Evolutionary conservation across 108 stramenopile species (phyloP).

Genomic region (Fragilariopsis cylindrus): DNA sequence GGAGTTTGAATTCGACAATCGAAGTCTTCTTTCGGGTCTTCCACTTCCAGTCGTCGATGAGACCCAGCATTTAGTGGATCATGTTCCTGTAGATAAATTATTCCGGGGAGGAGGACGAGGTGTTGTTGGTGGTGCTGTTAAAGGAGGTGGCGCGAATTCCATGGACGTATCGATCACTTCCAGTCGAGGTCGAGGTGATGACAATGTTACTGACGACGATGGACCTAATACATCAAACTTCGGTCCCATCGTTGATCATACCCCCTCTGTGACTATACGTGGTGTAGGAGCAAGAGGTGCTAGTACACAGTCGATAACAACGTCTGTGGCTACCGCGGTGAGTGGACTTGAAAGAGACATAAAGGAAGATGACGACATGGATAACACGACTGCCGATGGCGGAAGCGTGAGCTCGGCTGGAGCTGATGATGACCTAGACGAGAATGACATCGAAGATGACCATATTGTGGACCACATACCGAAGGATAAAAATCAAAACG

Average conservation of each 20-base stretch:
- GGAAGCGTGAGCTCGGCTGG: not conserved
- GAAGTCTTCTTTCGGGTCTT: slow-evolving; percentile 20
- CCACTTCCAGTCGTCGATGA: slow-evolving; percentile 26
- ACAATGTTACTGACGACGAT: slow-evolving; percentile 35
- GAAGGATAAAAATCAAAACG: not conserved
- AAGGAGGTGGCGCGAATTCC: not conserved
- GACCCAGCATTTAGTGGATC: slow-evolving; percentile 27
- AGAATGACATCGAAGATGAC: slow-evolving; percentile 15
- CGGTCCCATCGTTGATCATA: slow-evolving; percentile 47
- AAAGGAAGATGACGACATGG: slow-evolving; percentile 30
- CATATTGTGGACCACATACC: slow-evolving; percentile 35
- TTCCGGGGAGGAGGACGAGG: not conserved
- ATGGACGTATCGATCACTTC: slow-evolving; percentile 23
- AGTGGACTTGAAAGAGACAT: slow-evolving; percentile 20
- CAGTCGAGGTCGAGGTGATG: slow-evolving; percentile 12
- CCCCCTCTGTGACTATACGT: slow-evolving; percentile 10
- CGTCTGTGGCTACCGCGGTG: slow-evolving; percentile 24
- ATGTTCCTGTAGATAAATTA: slow-evolving; percentile 12
- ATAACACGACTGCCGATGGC: slow-evolving; percentile 13
- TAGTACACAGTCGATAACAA: slow-evolving; percentile 17
- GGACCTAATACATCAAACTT: slow-evolving; percentile 8
- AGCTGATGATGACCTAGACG: not conserved
- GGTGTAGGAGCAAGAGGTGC: not conserved
- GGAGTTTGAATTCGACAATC: slow-evolving; percentile 26
- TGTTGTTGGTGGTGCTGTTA: no score